phyloP scores from a whole-genome alignment of 2,329 filamentous ascomycete species.

The Monosporascus cannonballus region DNA sequence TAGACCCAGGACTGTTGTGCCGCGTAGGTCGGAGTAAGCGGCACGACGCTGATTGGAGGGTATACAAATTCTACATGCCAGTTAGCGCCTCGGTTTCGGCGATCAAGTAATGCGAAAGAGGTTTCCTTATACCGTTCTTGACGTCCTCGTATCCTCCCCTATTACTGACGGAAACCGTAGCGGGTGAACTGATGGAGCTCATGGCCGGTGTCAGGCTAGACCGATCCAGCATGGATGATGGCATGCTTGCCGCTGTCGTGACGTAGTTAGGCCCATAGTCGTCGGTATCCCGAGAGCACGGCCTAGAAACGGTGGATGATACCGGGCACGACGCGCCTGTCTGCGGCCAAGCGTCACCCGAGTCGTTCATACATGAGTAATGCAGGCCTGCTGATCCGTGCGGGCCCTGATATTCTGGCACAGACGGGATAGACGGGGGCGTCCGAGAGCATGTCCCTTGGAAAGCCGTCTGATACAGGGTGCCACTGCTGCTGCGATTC shows the following conservation, averaged over 20 bases:
- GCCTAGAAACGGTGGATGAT: conserved; percentile 45
- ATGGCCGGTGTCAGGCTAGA: conserved; percentile 21
- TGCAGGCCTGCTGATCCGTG: conserved; percentile 27
- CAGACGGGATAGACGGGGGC: conserved; percentile 35
- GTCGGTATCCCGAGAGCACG: conserved; percentile 42
- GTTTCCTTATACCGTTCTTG: conserved; percentile 24
- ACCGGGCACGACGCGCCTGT: conserved; percentile 36
- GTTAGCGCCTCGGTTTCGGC: conserved; percentile 19
- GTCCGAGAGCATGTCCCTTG: conserved; percentile 34
- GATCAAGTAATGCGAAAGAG: conserved; percentile 5
- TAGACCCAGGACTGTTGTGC: conserved; percentile 29
- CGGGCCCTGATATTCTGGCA: conserved; percentile 38
- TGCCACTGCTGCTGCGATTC: conserved; percentile 20
- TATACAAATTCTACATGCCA: conserved; percentile 26
- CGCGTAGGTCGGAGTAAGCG: conserved; percentile 26
- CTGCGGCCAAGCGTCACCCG: conserved; percentile 39
- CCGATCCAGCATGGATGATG: conserved; percentile 35
- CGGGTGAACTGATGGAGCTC: conserved; percentile 22
- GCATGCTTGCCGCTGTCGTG: conserved; percentile 43
- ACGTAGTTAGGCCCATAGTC: conserved; percentile 43
- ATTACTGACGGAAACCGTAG: conserved; percentile 15
- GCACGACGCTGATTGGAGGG: conserved; percentile 24
- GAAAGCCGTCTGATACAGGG: conserved; percentile 22
- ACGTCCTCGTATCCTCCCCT: conserved; percentile 30
- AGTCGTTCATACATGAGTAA: conserved; percentile 35